Evolutionary conservation across 805 yeast species (phyloP), one percentile per base, ranked within the genome.

Genomic region (Geotrichum ghanense): DNA sequence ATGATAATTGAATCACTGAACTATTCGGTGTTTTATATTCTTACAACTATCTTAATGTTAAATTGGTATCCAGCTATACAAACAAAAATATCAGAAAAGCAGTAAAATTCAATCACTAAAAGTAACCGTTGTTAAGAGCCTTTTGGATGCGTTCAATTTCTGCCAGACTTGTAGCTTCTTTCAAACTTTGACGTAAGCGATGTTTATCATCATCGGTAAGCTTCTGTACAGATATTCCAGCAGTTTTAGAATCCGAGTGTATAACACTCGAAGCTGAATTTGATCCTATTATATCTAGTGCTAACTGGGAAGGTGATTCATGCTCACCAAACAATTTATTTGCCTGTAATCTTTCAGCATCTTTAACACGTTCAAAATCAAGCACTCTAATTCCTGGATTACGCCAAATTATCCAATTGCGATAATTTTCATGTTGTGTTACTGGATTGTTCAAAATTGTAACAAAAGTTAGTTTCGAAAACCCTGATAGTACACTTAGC

Each of bases 131-230:
- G 47, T 63, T 62, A 41, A 83, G 64, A 19, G 75, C 68, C 22
- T 63, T 66, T 59, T 86, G 94, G 21, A 88, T 74, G 44, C 76
- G 66, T 48, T 80, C 83, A 4, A 88, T 83, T 51, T 89, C 96
- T 3, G 74, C 83, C 48, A 89, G 59, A 45, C 79, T 77, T 3
- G 78, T 71, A 1, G 96, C 95, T 25, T 64, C 67, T 45, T 71
- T 69, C 47, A 89, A 66, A 51, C 76, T 72, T 39, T 67, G 58
- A 51, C 79, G 70, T 43, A 89, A 62, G 42, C 65, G 63, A 12
- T 62, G 61, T 48, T 69, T 73, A 34, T 81, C 87, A 27, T 72
- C 76, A 0, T 69, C 73, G 1, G 79, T 68, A 54, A 85, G 67
- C 49, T 71, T 76, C 17, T 53, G 54, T 27, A 61, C 59, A 59